Conservation (phyloP, 331 rosid species). For the Pyracantha coccinea region DNA sequence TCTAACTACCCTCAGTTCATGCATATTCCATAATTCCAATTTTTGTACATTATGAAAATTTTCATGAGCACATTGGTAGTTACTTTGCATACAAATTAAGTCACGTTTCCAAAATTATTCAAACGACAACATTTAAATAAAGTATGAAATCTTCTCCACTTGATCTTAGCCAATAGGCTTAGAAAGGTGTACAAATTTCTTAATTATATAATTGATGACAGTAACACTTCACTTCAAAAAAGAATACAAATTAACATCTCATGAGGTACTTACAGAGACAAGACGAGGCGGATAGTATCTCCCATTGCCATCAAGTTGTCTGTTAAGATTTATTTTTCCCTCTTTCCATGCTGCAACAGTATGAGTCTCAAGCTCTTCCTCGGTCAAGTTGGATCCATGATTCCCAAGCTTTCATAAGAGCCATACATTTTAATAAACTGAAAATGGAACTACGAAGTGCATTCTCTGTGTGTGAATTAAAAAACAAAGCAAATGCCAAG, state of each 20-base stretch:
- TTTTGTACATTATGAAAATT: too few species aligned
- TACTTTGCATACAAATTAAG: too few species aligned
- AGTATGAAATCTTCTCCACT: too few species aligned
- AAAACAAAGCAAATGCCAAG: too few species aligned
- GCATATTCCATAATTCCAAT: too few species aligned
- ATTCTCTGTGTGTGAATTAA: too few species aligned
- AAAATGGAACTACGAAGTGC: too few species aligned
- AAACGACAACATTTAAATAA: too few species aligned
- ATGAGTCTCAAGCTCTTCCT: slow-evolving; percentile 85
- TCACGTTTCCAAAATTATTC: too few species aligned
- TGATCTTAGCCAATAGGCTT: too few species aligned
- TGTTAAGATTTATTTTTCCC: slow-evolving; percentile 41
- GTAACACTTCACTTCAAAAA: background rate
- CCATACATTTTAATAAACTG: slow-evolving; percentile 1
- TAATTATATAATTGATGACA: background rate
- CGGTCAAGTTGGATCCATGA: slow-evolving; percentile 71
- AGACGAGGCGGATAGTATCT: slow-evolving; percentile 33
- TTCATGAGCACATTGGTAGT: too few species aligned
- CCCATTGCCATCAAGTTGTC: slow-evolving; percentile 42
- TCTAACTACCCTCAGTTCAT: too few species aligned
- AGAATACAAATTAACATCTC: background rate
- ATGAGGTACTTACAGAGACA: slow-evolving; percentile 49
- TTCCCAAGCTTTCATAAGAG: slow-evolving; percentile 63
- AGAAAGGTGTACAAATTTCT: background rate
- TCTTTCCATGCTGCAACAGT: slow-evolving; percentile 88